Evolutionary conservation across 2,329 filamentous ascomycete species (phyloP).

Genomic region (Tolypocladium album): DNA sequence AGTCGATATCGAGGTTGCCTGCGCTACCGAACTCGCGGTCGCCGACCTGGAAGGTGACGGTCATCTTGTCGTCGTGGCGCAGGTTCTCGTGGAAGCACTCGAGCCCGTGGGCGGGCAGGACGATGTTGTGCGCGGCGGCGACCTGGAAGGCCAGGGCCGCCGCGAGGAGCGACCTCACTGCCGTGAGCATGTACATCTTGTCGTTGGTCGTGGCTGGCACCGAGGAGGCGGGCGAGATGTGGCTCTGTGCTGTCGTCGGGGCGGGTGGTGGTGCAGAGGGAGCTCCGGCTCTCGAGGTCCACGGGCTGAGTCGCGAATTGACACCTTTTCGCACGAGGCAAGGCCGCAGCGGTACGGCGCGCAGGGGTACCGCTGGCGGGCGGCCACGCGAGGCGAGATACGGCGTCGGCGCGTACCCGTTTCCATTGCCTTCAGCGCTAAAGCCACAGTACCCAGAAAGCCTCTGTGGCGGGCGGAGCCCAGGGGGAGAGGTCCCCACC

Average conservation of each 20-base stretch:
- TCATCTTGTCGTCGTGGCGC: slow-evolving; percentile 95
- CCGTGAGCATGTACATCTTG: slow-evolving; percentile 18
- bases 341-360: background rate
- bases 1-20: slow-evolving; percentile 92
- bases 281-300: slow-evolving; percentile 5
- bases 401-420: background rate
- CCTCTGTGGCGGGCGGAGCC: background rate
- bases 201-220: background rate
- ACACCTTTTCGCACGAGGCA: slow-evolving; percentile 16
- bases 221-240: background rate
- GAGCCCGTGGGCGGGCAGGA: slow-evolving; percentile 81
- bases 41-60: slow-evolving; percentile 94
- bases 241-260: background rate
- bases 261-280: background rate
- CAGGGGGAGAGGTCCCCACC: slow-evolving; percentile 1
- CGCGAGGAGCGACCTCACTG: slow-evolving; percentile 32
- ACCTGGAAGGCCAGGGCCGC: slow-evolving; percentile 37
- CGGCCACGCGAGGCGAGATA: background rate
- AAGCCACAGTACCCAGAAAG: background rate
- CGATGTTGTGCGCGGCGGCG: slow-evolving; percentile 84
- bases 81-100: slow-evolving; percentile 97
- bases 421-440: background rate
- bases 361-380: background rate
- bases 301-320: slow-evolving; percentile 11
- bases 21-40: slow-evolving; percentile 92